Percentiles rank a stretch among this genome's conserved stretches.
Conservation (phyloP, 768 basidiomycete species). For the Termitomyces sp. region DNA sequence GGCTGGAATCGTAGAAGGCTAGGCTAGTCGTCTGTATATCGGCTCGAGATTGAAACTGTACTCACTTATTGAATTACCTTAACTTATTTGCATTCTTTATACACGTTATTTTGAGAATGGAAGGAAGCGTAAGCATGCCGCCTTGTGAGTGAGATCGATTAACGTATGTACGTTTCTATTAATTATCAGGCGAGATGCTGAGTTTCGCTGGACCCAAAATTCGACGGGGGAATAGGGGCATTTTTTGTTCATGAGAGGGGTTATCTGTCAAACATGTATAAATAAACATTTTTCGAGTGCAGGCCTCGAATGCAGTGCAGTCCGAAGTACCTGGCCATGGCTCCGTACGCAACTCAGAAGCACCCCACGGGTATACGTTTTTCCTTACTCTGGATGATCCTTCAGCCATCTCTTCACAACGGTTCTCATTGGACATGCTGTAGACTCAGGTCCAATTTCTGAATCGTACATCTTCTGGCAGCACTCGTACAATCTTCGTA, state of each 20-base stretch:
- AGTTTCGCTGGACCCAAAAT: too few relatives aligned
- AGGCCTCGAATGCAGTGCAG: too few relatives aligned
- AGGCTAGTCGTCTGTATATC: not conserved
- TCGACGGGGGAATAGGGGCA: too few relatives aligned
- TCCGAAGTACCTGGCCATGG: not conserved
- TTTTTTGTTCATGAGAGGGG: too few relatives aligned
- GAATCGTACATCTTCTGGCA: conserved; percentile 13
- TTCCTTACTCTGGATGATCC: conserved; percentile 4
- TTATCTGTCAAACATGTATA: not conserved
- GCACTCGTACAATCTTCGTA: conserved; percentile 13
- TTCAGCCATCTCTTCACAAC: conserved; percentile 14
- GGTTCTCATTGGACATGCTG: conserved; percentile 12
- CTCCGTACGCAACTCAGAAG: not conserved
- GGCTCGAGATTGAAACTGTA: not conserved
- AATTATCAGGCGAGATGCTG: too few relatives aligned
- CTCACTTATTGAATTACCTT: too few relatives aligned
- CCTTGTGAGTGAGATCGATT: too few relatives aligned
- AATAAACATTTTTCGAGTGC: not conserved
- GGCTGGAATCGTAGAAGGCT: not conserved
- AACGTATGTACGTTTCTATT: too few relatives aligned
- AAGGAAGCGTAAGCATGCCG: too few relatives aligned
- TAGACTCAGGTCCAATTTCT: not conserved
- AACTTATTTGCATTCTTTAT: too few relatives aligned
- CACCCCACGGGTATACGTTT: not conserved
- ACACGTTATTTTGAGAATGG: too few relatives aligned